A percentile compares a stretch with the other conserved stretches of the same genome.
phyloP scores from a whole-genome alignment of 2,329 filamentous ascomycete genomes.

The Talaromyces atroroseus region DNA sequence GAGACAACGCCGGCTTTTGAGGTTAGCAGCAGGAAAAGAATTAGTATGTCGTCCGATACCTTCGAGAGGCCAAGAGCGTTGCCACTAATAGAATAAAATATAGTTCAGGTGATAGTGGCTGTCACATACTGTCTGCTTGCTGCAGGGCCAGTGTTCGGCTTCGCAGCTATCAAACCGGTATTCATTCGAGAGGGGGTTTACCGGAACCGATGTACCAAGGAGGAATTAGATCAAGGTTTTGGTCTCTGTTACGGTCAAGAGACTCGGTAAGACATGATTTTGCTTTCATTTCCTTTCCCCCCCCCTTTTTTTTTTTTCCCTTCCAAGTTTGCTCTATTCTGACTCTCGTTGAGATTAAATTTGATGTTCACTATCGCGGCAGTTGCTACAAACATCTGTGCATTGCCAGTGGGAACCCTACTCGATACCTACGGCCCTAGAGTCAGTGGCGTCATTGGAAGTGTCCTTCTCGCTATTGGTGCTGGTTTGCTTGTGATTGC shows the following conservation, averaged over 20 bases:
- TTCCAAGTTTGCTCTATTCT: not conserved
- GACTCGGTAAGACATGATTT: slow-evolving; percentile 36
- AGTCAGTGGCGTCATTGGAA: slow-evolving; percentile 66
- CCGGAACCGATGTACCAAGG: slow-evolving; percentile 54
- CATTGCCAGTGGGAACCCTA: slow-evolving; percentile 77
- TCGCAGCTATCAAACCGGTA: slow-evolving; percentile 77
- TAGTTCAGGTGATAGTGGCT: slow-evolving; percentile 64
- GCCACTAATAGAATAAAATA: slow-evolving; percentile 1
- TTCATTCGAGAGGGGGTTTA: slow-evolving; percentile 70
- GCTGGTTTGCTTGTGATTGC: slow-evolving; percentile 67
- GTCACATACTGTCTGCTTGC: slow-evolving; percentile 70
- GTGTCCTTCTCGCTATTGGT: slow-evolving; percentile 63
- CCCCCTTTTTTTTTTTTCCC: not conserved
- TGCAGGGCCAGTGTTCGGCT: slow-evolving; percentile 77
- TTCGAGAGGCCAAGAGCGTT: not conserved
- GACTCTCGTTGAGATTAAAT: slow-evolving; percentile 53
- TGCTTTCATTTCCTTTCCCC: not conserved
- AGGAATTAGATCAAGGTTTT: slow-evolving; percentile 46
- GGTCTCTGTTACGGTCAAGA: slow-evolving; percentile 56
- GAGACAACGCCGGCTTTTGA: slow-evolving; percentile 46
- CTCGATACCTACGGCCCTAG: slow-evolving; percentile 78
- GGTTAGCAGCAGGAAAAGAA: slow-evolving; percentile 48
- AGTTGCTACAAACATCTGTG: slow-evolving; percentile 80
- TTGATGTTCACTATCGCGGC: slow-evolving; percentile 90
- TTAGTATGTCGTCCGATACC: slow-evolving; percentile 37